These are phyloP conservation scores for Tylopilus orsonianus DNA, from an alignment of 1,284 basidiomycete species.

Conservation along the genomic window DNA sequence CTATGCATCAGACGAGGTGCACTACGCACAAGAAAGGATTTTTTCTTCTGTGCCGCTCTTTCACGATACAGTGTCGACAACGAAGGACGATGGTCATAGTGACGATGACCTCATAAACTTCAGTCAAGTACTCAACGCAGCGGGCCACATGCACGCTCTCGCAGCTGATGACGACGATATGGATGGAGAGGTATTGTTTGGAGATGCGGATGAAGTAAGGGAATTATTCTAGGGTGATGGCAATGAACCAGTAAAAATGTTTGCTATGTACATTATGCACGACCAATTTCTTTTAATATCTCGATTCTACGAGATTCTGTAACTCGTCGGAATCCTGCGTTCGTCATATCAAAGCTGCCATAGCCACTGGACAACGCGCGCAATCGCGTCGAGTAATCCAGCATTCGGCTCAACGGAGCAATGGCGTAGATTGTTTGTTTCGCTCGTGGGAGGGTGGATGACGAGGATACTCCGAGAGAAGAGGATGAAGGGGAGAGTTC, in stretches of 20 bases:
- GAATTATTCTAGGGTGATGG: constrained; percentile 45
- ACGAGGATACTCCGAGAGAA: constrained; percentile 31
- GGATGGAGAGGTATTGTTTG: constrained; percentile 71
- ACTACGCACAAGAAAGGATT: constrained; percentile 27
- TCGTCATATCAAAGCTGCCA: constrained; percentile 77
- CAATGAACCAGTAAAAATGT: constrained; percentile 12
- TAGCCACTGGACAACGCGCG: constrained; percentile 82
- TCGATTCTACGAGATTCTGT: constrained; percentile 58
- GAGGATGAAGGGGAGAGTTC: constrained; percentile 69
- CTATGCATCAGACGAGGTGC: constrained; percentile 39
- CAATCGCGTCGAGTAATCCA: constrained; percentile 77
- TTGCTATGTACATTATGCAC: constrained; percentile 43
- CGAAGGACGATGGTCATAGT: constrained; percentile 38
- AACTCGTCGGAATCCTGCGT: constrained; percentile 73
- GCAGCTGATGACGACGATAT: constrained; percentile 70
- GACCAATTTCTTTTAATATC: constrained; percentile 74
- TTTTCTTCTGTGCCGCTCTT: constrained; percentile 48
- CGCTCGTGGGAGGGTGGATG: constrained; percentile 37
- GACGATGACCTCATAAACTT: constrained; percentile 64
- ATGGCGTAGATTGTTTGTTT: constrained; percentile 66
- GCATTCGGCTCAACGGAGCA: constrained; percentile 76
- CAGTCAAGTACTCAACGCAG: constrained; percentile 66
- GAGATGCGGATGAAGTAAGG: constrained; percentile 73
- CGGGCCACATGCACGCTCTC: constrained; percentile 52
- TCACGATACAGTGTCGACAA: constrained; percentile 34